A percentile compares a stretch with the other conserved stretches of the same genome.
These are phyloP conservation scores for Tulasnella sp. DNA, from an alignment of 768 basidiomycete species.

Conservation along the genomic window DNA sequence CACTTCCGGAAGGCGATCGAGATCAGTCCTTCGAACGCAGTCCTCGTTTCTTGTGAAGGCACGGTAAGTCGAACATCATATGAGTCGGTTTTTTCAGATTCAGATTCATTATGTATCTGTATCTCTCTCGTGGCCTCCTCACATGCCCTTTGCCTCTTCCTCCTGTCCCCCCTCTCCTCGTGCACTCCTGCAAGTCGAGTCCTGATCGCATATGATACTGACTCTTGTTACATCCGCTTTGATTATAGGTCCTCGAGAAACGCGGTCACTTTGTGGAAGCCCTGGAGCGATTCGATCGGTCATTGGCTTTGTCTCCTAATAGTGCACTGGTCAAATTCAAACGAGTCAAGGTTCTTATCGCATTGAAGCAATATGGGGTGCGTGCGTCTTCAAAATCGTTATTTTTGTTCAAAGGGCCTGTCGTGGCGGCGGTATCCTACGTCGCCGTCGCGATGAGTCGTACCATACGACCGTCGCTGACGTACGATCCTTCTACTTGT, in stretches of 20 bases:
- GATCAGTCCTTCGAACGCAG: conserved; percentile 90
- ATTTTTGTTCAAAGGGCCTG: background rate
- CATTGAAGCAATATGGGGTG: conserved; percentile 74
- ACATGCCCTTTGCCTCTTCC: background rate
- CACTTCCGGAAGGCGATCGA: conserved; percentile 87
- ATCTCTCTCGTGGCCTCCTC: background rate
- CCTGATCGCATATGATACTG: background rate
- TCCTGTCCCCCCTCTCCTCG: too few species aligned
- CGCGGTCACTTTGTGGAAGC: conserved; percentile 68
- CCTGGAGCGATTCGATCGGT: conserved; percentile 68
- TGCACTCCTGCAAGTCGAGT: background rate
- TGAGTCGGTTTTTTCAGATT: background rate
- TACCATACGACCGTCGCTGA: background rate
- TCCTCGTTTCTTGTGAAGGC: conserved; percentile 91
- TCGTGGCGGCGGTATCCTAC: too few species aligned
- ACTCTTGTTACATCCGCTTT: background rate
- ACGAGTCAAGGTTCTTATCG: conserved; percentile 81
- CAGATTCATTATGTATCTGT: background rate
- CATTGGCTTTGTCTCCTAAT: conserved; percentile 66
- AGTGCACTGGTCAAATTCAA: conserved; percentile 93
- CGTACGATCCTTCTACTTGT: background rate
- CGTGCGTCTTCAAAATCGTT: conserved; percentile 27
- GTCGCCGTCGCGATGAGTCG: background rate
- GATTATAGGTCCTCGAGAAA: conserved; percentile 71
- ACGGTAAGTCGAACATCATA: conserved; percentile 72